phyloP scores from a whole-genome alignment of 1,284 basidiomycete genomes.

The Heliocybe sulcata region DNA sequence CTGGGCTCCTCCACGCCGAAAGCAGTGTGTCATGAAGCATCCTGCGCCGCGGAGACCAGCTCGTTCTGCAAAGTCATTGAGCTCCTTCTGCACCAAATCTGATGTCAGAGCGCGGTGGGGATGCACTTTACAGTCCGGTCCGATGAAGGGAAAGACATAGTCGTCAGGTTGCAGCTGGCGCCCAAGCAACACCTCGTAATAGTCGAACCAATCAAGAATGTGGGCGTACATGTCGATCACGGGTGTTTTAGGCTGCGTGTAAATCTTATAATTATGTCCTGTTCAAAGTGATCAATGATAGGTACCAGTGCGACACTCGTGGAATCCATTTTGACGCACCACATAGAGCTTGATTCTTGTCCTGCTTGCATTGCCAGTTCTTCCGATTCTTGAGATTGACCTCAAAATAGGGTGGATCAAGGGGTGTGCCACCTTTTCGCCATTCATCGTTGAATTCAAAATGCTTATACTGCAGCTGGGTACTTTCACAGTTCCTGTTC shows the following conservation, averaged over 20 bases:
- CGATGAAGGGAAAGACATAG: constrained; percentile 25
- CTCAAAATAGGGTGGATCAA: neutral
- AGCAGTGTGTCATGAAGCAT: constrained; percentile 22
- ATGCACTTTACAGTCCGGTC: constrained; percentile 18
- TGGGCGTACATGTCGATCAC: constrained; percentile 19
- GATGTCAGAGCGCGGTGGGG: constrained; percentile 16
- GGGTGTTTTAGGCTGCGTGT: too few relatives aligned
- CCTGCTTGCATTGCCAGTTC: neutral
- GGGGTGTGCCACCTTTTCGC: neutral
- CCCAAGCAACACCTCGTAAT: constrained; percentile 14
- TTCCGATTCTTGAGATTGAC: neutral
- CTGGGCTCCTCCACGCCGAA: constrained; percentile 14
- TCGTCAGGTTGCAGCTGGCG: constrained; percentile 17
- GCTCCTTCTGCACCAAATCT: constrained; percentile 17
- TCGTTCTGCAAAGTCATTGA: constrained; percentile 15
- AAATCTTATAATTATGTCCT: constrained; percentile 19
- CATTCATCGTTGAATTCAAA: neutral
- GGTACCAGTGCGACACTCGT: neutral
- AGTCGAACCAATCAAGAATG: constrained; percentile 18
- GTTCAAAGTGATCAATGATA: neutral
- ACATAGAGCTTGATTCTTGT: neutral
- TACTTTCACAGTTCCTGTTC: constrained; percentile 1
- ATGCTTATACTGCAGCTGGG: neutral
- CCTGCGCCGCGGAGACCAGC: constrained; percentile 13
- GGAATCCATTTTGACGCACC: neutral